Base-by-base conservation (phyloP, 2,329 filamentous ascomycete genomes). In the Trichoderma simmonsii region DNA sequence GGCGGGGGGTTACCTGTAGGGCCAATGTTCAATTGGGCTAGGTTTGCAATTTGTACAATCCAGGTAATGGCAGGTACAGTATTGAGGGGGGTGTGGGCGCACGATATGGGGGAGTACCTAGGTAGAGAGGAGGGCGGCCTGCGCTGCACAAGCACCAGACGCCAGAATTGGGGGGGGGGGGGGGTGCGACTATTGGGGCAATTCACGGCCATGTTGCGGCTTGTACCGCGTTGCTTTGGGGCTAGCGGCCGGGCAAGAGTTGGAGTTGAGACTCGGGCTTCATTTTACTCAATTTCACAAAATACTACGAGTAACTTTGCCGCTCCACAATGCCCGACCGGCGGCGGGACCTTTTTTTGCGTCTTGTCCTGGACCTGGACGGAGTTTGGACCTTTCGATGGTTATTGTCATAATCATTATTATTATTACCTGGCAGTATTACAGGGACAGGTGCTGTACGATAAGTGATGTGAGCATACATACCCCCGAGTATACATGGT, bases 211-310 rank as follows among this genome's bases (percentile, higher is more conserved):
- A 69, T 69, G 67, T 70, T 39, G 67, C 59, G 15, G 30, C 67
- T 70, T 62, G 67, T 70, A 70, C 67, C 36, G 65, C 65, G 15
- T 60, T 39, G 32, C 39, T 69, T 59, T 48, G 65, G 65, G 65
- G 65, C 65, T 69, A 69, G 65, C 36, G 59, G 62, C 62, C 28
- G 36, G 62, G 36, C 61, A 28, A 28, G 36, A 54, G 61, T 48
- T 68, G 65, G 54, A 57, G 57, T 60, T 60, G 57, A 60, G 34
- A 30, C 56, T 60, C 57, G n/a, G 26, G 28, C 62, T 21, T 24
- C 62, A 21, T 32, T 54, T 51, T 54, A 21, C 65, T 57, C 51
- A 34, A 34, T 21, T n/a, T 57, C 34, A 39, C 15, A 67, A 32
- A 67, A 67, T 57, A 57, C 64, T 39, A 67, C 64, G 54, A 57